Evolutionary conservation across 2,329 filamentous ascomycete genomes (phyloP), one percentile per base, ranked within the genome.

Genomic region (Coniochaeta sp.): DNA sequence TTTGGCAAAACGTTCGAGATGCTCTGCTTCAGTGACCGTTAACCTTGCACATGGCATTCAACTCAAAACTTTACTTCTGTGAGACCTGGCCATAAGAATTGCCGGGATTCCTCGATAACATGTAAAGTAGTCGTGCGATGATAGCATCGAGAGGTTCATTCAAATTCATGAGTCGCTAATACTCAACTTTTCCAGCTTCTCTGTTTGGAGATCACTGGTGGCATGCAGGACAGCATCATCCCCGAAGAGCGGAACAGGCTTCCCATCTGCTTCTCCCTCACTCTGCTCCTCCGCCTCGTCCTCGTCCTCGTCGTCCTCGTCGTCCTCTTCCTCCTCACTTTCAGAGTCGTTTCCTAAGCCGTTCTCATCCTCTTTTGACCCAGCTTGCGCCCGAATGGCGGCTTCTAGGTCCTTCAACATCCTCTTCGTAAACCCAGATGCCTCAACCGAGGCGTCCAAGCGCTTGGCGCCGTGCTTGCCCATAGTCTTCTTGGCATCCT

Each of bases 371-470:
- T 66, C 62, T 5, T 71, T 65, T 46, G 67, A 55, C 35, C 75
- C 72, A 50, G 84, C 81, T 64, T 91, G 86, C 72, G 88, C 87
- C 60, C 86, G 85, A 71, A 99, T 94, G 58, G 95, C 96, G 9
- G 82, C 80, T 64, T 96, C 94, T 14, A 99, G 73, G 60, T 99
- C 94, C 68, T 94, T 95, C 14, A 90, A 82, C 87, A 96, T 96
- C 72, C 96, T 97, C 74, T 87, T 95, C 18, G 90, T 95, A 67
- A 99, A 97, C 0, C 94, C 94, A 2, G 90, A 95, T 0, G 94
- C 94, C 64, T 95, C 87, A 1, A 95, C 91, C 28, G 89, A 82
- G 14, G 95, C 85, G 68, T 99, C 95, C 14, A 99, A 70, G 57
- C 94, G 79, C 56, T 75, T 83, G 0, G 75, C 77, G 12, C 82